Conservation (phyloP, 768 basidiomycete species). For the Auricularia auricula-judae region DNA sequence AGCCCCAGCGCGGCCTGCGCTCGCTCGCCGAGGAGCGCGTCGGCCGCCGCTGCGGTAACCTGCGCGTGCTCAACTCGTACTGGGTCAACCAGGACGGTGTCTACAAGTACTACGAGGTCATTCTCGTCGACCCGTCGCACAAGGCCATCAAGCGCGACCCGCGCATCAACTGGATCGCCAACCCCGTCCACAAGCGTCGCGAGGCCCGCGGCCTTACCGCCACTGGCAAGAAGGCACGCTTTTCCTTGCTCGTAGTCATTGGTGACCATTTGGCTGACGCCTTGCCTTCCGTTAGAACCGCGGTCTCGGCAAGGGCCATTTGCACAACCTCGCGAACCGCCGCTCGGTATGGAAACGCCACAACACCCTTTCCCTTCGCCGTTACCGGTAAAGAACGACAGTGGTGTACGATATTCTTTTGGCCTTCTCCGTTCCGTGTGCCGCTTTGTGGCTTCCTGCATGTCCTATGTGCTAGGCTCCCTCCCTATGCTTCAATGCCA, state of each 20-base stretch:
- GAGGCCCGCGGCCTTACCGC: constrained; percentile 96
- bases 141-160: constrained; percentile 94
- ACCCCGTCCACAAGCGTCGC: constrained; percentile 97
- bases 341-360: constrained; percentile 93
- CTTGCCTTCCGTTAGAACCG: constrained; percentile 54
- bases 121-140: constrained; percentile 91
- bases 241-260: constrained; percentile 3
- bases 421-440: constrained; percentile 2
- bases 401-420: constrained; percentile 13
- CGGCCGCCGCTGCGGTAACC: constrained; percentile 88
- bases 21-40: constrained; percentile 97
- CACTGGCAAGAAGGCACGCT: constrained; percentile 80
- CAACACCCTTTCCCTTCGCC: constrained; percentile 91
- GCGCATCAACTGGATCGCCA: constrained; percentile 97
- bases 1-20: constrained; percentile 88
- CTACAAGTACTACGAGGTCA: constrained; percentile 99
- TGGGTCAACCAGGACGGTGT: constrained; percentile 99
- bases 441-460: constrained; percentile 4
- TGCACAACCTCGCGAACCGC: constrained; percentile 86
- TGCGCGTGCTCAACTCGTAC: constrained; percentile 96
- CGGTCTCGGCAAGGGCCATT: constrained; percentile 91
- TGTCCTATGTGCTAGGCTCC: constrained; percentile 3
- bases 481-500: background rate
- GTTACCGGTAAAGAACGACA: constrained; percentile 55
- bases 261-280: constrained; percentile 1